Evolutionary conservation across 163 green algal genomes (phyloP).

Genomic region (Scenedesmus sp.): DNA sequence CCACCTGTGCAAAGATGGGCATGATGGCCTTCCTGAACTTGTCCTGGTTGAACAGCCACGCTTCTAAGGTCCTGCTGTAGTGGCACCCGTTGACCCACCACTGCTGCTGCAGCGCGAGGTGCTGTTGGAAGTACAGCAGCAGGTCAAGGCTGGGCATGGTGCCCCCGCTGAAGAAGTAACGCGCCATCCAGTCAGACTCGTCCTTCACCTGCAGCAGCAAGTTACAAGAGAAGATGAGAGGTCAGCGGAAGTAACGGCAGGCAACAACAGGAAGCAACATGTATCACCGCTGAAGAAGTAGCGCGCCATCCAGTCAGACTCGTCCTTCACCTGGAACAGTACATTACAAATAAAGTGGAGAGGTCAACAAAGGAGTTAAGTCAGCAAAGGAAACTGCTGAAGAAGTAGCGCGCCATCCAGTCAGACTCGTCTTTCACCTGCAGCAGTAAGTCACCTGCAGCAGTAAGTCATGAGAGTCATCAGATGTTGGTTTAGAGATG

Average conservation of each 20-base stretch:
- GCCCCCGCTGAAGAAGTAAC: conserved; percentile 91
- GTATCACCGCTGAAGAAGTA: conserved; percentile 76
- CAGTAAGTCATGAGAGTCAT: too few species aligned
- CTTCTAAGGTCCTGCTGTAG: conserved; percentile 90
- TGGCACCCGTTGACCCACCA: conserved; percentile 93
- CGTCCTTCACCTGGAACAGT: conserved; percentile 65
- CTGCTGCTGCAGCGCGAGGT: conserved; percentile 69
- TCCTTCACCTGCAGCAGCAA: conserved; percentile 62
- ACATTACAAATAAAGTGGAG: too few species aligned
- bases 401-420: conserved; percentile 98
- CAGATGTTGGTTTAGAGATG: too few species aligned
- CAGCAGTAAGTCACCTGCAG: conserved; percentile 53
- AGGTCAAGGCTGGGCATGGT: conserved; percentile 95
- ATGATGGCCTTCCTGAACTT: conserved; percentile 62
- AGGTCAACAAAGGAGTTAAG: too few species aligned
- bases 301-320: conserved; percentile 95
- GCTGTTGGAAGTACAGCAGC: conserved; percentile 89
- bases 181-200: conserved; percentile 95
- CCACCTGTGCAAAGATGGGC: conserved; percentile 70
- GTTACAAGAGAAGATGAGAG: too few species aligned
- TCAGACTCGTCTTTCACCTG: conserved; percentile 83
- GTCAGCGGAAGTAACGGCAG: neutral
- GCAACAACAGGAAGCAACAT: neutral
- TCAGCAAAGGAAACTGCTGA: too few species aligned
- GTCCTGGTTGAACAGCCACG: conserved; percentile 86